Evolutionary conservation across 2,329 filamentous ascomycete species (phyloP).

Genomic region (Botrytis fragariae): DNA sequence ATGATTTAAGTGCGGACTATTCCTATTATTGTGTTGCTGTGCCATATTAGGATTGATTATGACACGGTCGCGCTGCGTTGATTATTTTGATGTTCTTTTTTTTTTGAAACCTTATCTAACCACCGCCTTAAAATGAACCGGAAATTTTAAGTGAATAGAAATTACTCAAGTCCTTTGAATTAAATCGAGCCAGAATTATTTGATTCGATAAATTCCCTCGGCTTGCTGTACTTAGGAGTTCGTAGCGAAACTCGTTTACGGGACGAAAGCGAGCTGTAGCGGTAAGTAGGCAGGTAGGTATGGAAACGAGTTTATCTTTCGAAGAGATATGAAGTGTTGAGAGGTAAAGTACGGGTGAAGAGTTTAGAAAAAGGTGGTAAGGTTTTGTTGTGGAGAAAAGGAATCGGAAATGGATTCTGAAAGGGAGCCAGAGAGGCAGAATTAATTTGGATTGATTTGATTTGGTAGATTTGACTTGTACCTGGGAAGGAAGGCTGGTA

Average conservation of each 20-base stretch:
- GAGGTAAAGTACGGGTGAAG: not conserved
- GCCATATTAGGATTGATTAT: constrained; percentile 25
- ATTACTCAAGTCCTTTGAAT: constrained; percentile 5
- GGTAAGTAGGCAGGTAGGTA: not conserved
- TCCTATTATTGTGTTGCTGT: constrained; percentile 30
- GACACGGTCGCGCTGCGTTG: constrained; percentile 22
- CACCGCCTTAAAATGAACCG: not conserved
- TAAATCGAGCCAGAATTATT: not conserved
- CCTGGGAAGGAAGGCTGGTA: not conserved
- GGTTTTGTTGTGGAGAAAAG: constrained; percentile 10
- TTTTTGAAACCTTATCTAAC: constrained; percentile 16
- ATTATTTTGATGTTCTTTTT: constrained; percentile 17
- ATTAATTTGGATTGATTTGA: constrained; percentile 1
- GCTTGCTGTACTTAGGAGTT: constrained; percentile 13
- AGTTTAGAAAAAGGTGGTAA: constrained; percentile 4
- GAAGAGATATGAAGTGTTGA: not conserved
- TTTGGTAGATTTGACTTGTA: not conserved
- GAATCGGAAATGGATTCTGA: not conserved
- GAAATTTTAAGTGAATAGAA: constrained; percentile 1
- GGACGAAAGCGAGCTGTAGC: constrained; percentile 16
- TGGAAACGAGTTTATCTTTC: not conserved
- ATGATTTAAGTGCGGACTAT: constrained; percentile 35
- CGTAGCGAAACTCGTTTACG: constrained; percentile 16
- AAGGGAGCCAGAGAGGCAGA: not conserved
- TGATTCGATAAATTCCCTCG: constrained; percentile 16